phyloP scores from a whole-genome alignment of 257 asterid genomes.

The Solanum ossicruentum region DNA sequence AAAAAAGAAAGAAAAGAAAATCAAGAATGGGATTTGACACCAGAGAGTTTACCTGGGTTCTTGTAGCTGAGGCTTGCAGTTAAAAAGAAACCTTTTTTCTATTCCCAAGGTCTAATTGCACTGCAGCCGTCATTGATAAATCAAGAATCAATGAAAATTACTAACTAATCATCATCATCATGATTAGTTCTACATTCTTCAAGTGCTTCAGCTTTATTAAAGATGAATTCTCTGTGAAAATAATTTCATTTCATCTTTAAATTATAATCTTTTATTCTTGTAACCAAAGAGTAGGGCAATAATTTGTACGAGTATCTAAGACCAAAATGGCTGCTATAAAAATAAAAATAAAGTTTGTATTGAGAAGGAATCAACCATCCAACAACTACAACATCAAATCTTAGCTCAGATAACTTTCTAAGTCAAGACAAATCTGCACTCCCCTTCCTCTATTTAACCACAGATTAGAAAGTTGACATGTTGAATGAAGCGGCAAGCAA shows the following conservation, averaged over 20 bases:
- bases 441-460: not conserved
- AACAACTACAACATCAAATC: not conserved
- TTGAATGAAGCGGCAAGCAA: not conserved
- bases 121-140: slow-evolving; percentile 1
- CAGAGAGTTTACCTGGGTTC: slow-evolving; percentile 56
- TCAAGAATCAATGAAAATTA: not conserved
- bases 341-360: not conserved
- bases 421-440: not conserved
- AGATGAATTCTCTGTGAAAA: no score
- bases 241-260: no score
- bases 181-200: no score
- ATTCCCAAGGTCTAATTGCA: slow-evolving; percentile 15
- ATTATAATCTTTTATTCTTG: no score
- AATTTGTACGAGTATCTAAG: no score
- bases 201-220: no score
- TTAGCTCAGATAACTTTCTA: not conserved
- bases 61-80: slow-evolving; percentile 53
- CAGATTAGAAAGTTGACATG: not conserved
- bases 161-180: no score
- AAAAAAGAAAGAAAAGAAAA: no score
- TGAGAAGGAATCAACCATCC: not conserved
- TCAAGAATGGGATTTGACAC: not conserved
- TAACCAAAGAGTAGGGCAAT: no score
- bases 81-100: slow-evolving; percentile 11
- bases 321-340: no score